Evolutionary conservation across 306 rosid genomes (phyloP).

Genomic region (Dalbergia cultrata): DNA sequence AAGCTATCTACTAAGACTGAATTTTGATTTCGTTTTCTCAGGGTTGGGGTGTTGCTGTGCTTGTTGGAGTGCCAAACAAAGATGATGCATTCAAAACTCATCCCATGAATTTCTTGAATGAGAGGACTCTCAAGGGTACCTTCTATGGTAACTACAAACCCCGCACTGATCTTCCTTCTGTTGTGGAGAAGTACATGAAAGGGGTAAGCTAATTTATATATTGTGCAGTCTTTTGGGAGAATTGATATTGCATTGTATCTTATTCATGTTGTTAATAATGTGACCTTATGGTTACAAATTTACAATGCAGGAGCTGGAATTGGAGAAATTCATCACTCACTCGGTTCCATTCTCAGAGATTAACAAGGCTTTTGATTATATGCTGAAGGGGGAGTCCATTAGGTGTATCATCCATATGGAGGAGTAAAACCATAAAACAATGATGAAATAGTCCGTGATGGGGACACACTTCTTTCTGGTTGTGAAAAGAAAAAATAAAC

Average conservation of each 20-base stretch:
- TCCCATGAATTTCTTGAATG: conserved; percentile 76
- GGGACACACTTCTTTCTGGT: conserved; percentile 5
- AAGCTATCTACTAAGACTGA: not conserved
- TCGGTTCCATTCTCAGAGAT: conserved; percentile 69
- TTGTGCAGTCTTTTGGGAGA: not conserved
- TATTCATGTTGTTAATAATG: not conserved
- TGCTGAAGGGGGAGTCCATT: conserved; percentile 76
- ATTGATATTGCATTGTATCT: not conserved
- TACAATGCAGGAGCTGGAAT: conserved; percentile 71
- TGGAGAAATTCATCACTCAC: conserved; percentile 86
- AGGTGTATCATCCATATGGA: conserved; percentile 72
- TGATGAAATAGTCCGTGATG: conserved; percentile 4
- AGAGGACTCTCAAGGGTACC: conserved; percentile 92
- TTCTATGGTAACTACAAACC: conserved; percentile 95
- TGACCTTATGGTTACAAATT: not conserved
- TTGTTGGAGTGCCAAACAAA: conserved; percentile 89
- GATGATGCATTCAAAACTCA: conserved; percentile 88
- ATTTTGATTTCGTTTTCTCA: conserved; percentile 38
- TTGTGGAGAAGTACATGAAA: conserved; percentile 81
- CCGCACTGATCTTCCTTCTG: conserved; percentile 74
- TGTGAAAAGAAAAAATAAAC: conserved; percentile 33
- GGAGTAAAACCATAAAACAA: conserved; percentile 25
- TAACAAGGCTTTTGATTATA: conserved; percentile 80
- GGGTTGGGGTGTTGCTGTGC: conserved; percentile 99
- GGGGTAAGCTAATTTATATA: conserved; percentile 48